Percentiles rank a stretch among this genome's conserved stretches.
Evolutionary conservation across 176 grass and related monocot species (phyloP).

Genomic region (Phoenix roebelenii): DNA sequence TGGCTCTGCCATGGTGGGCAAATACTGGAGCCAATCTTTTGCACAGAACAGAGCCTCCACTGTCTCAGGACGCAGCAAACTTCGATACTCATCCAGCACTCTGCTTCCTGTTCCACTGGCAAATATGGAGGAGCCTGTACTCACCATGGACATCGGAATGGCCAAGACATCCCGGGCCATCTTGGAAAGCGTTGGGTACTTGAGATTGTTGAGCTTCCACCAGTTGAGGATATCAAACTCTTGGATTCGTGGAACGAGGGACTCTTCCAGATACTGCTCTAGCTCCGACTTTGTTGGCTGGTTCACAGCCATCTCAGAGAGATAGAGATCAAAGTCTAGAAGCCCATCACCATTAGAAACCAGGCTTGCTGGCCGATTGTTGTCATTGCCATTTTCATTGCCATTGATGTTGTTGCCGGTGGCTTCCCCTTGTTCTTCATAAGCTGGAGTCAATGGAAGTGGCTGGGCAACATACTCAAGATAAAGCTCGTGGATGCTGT

Average conservation of each 20-base stretch:
- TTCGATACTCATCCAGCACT: conserved; percentile 74
- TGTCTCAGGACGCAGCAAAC: conserved; percentile 54
- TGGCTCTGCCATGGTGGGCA: conserved; percentile 15
- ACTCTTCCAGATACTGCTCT: conserved; percentile 78
- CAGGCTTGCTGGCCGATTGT: conserved; percentile 11
- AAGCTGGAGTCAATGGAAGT: conserved; percentile 34
- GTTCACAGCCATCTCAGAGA: conserved; percentile 58
- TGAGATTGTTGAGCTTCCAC: conserved; percentile 77
- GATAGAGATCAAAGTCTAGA: conserved; percentile 71
- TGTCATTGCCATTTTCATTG: conserved; percentile 21
- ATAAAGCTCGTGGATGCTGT: conserved; percentile 60
- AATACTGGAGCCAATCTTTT: conserved; percentile 68
- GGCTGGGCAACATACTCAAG: conserved; percentile 59
- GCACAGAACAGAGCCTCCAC: conserved; percentile 67
- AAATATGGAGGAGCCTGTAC: conserved; percentile 47
- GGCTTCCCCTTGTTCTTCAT: conserved; percentile 28
- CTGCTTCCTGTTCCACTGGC: conserved; percentile 46
- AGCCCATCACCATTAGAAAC: conserved; percentile 35
- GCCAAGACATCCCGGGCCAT: conserved; percentile 69
- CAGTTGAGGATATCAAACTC: conserved; percentile 74
- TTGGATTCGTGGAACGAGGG: conserved; percentile 49
- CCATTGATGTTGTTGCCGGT: not conserved
- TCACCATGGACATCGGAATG: conserved; percentile 72
- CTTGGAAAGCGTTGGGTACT: conserved; percentile 66
- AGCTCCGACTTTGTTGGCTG: conserved; percentile 54